These are phyloP conservation scores for Exophiala mesophila DNA, from an alignment of 2,329 filamentous ascomycete species.

Conservation along the genomic window DNA sequence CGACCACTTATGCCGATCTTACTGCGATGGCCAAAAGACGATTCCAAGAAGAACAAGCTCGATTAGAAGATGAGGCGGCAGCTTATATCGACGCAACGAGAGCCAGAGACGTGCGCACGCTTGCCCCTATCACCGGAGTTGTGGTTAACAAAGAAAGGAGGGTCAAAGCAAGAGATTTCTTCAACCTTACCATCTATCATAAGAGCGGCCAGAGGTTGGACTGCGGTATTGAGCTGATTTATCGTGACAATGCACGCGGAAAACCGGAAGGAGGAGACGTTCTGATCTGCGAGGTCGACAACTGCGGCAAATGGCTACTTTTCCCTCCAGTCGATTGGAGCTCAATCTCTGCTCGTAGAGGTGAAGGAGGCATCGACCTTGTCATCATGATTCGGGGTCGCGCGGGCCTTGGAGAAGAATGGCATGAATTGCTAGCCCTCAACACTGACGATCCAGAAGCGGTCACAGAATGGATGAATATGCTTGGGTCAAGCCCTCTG, in stretches of 20 bases:
- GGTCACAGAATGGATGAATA: constrained; percentile 78
- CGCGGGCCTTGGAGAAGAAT: constrained; percentile 58
- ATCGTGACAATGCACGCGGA: constrained; percentile 71
- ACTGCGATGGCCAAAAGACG: constrained; percentile 72
- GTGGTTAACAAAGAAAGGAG: constrained; percentile 71
- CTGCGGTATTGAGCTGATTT: constrained; percentile 80
- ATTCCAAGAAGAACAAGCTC: constrained; percentile 66
- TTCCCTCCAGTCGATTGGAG: constrained; percentile 79
- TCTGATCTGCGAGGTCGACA: constrained; percentile 86
- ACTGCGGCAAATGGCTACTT: constrained; percentile 71
- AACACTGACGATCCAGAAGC: constrained; percentile 71
- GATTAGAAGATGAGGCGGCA: constrained; percentile 81
- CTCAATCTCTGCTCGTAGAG: constrained; percentile 72
- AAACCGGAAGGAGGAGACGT: constrained; percentile 67
- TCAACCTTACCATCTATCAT: constrained; percentile 77
- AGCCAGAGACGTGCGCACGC: constrained; percentile 70
- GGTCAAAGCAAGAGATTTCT: constrained; percentile 84
- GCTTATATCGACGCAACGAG: constrained; percentile 75
- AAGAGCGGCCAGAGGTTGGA: constrained; percentile 86
- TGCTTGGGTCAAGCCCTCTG: constrained; percentile 65
- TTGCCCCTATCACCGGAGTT: constrained; percentile 66
- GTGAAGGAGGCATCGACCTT: constrained; percentile 66
- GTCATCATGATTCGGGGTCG: constrained; percentile 80
- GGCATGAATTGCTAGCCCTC: constrained; percentile 80
- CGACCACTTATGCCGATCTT: constrained; percentile 62